Percentiles rank a stretch among this genome's conserved stretches.
Conservation (phyloP, 164 flowering plant genomes). For the Aristolochia fimbriata region DNA sequence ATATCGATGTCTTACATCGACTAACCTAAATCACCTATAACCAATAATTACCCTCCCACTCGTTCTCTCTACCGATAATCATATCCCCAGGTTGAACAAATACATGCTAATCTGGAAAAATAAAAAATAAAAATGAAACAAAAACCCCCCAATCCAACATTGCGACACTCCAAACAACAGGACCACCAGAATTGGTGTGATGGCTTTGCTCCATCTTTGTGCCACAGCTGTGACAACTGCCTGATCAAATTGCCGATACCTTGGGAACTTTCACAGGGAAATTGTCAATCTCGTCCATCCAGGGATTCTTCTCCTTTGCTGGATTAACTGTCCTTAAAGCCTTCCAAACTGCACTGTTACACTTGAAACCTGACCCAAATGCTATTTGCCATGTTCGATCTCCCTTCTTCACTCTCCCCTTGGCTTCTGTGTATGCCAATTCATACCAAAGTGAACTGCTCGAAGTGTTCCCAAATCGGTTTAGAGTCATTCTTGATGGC, state of each 20-base stretch:
- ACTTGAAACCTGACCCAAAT: constrained; percentile 75
- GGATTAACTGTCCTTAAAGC: constrained; percentile 54
- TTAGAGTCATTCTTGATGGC: constrained; percentile 75
- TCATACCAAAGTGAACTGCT: constrained; percentile 87
- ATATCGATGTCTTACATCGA: too few species aligned
- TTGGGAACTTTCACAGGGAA: constrained; percentile 61
- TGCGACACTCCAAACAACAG: too few species aligned
- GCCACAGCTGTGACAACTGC: too few species aligned
- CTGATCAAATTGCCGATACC: constrained; percentile 28
- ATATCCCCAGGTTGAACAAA: too few species aligned
- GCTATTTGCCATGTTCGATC: constrained; percentile 81
- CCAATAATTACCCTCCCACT: background rate
- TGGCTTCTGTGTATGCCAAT: constrained; percentile 66
- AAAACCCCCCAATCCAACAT: background rate
- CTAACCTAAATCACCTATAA: too few species aligned
- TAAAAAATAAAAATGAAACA: too few species aligned
- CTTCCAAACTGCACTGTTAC: constrained; percentile 83
- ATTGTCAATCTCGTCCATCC: constrained; percentile 64
- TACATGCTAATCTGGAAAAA: background rate
- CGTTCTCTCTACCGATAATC: constrained; percentile 2
- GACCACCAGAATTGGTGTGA: too few species aligned
- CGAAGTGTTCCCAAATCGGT: constrained; percentile 72
- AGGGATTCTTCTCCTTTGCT: constrained; percentile 60
- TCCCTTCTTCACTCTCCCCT: constrained; percentile 65
- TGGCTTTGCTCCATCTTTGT: too few species aligned